Conservation (phyloP, 31 red algal genomes). For the Bonnemaisonia californica region DNA sequence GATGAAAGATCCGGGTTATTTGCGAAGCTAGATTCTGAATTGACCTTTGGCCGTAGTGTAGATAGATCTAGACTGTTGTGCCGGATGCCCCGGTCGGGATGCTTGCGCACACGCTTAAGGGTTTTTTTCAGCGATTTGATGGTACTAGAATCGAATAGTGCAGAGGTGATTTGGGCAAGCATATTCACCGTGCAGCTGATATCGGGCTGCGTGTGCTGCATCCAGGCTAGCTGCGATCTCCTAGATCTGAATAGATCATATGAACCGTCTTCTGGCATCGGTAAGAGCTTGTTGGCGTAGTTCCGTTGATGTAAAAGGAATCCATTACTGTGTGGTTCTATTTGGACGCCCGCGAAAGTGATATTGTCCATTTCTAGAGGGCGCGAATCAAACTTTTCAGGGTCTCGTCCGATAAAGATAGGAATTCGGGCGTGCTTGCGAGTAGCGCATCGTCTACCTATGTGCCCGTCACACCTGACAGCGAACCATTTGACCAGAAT, state of each 20-base stretch:
- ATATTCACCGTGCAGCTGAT: slow-evolving; percentile 3
- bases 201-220: neutral
- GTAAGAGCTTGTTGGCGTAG: too few relatives aligned
- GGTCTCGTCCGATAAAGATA: too few relatives aligned
- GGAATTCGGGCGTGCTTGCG: too few relatives aligned
- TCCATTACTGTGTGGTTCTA: too few relatives aligned
- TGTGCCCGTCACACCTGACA: neutral
- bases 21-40: slow-evolving; percentile 31
- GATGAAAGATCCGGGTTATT: slow-evolving; percentile 30
- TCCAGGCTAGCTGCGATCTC: neutral
- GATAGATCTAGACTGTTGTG: neutral
- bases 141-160: neutral
- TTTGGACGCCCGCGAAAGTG: too few relatives aligned
- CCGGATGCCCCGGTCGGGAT: neutral
- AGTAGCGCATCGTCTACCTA: neutral
- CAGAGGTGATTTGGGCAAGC: neutral
- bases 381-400: too few relatives aligned
- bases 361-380: too few relatives aligned
- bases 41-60: slow-evolving; percentile 24
- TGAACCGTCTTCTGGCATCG: neutral
- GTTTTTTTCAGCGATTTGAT: neutral
- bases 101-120: neutral
- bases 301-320: too few relatives aligned
- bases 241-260: neutral
- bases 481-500: neutral